Conservation (phyloP, 1,139 yeast genomes). For the Groenewaldozyma sp. region DNA sequence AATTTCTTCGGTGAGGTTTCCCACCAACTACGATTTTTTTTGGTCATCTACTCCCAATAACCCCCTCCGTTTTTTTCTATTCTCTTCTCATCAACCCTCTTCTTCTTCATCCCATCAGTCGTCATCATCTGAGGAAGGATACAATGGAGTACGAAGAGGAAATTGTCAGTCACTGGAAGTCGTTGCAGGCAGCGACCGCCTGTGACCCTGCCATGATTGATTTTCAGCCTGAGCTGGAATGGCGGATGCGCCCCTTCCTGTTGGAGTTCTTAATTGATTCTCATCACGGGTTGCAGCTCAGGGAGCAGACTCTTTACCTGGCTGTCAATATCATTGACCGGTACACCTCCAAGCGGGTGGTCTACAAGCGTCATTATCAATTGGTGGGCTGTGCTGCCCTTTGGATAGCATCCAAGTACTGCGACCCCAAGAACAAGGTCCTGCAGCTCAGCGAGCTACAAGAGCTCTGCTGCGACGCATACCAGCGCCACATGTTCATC, state of each 20-base stretch:
- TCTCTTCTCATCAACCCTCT: background rate
- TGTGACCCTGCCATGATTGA: constrained; percentile 57
- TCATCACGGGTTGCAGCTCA: constrained; percentile 66
- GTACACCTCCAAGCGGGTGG: constrained; percentile 83
- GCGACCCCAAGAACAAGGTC: constrained; percentile 75
- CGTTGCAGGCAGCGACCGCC: constrained; percentile 24
- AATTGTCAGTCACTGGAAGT: constrained; percentile 28
- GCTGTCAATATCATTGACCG: constrained; percentile 80
- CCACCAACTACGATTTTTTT: background rate
- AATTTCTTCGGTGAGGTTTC: no score
- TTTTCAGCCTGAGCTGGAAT: constrained; percentile 82
- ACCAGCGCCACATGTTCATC: constrained; percentile 80
- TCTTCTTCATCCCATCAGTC: background rate
- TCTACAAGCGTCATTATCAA: constrained; percentile 87
- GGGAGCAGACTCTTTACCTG: constrained; percentile 69
- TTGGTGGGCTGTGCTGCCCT: constrained; percentile 86
- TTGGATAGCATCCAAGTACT: constrained; percentile 93
- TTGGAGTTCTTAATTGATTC: constrained; percentile 77
- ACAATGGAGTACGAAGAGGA: constrained; percentile 30
- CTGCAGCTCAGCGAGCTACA: constrained; percentile 75
- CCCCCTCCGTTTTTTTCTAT: background rate
- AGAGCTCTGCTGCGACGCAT: constrained; percentile 73
- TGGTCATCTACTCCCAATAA: background rate
- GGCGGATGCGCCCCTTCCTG: constrained; percentile 87
- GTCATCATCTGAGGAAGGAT: no score